These are phyloP conservation scores for Tetrapisispora taiwanensis DNA, from an alignment of 805 yeast genomes.

Conservation along the genomic window DNA sequence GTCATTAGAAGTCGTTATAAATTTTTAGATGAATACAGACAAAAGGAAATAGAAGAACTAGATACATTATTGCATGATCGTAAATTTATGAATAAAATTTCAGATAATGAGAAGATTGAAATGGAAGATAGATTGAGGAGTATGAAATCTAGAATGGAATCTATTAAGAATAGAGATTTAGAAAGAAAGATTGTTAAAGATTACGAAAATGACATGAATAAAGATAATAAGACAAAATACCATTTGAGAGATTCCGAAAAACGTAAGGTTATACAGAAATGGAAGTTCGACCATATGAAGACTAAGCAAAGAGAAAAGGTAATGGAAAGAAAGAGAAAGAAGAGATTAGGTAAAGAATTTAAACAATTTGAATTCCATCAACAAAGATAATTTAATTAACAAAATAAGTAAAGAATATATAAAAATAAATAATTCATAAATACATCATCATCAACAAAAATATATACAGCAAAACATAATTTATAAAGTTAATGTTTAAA, in stretches of 20 bases:
- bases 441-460: too few species aligned
- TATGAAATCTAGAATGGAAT: constrained; percentile 54
- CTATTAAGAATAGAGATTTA: constrained; percentile 63
- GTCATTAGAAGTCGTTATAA: constrained; percentile 67
- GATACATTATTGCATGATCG: constrained; percentile 44
- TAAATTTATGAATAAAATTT: constrained; percentile 34
- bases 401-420: not conserved
- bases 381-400: not conserved
- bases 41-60: constrained; percentile 57
- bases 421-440: not conserved
- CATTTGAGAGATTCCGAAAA: constrained; percentile 62
- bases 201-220: constrained; percentile 44
- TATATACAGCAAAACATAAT: too few species aligned
- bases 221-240: constrained; percentile 42
- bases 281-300: constrained; percentile 68
- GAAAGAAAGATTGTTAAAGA: constrained; percentile 55
- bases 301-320: constrained; percentile 65
- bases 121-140: constrained; percentile 51
- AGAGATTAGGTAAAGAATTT: constrained; percentile 74
- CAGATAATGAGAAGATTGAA: constrained; percentile 39
- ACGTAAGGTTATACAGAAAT: constrained; percentile 64
- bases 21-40: constrained; percentile 79
- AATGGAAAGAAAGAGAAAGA: constrained; percentile 81
- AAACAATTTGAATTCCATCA: constrained; percentile 35
- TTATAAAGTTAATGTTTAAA: too few species aligned